Conservation (phyloP, 139 green algal species). For the Tetradesmus obliquus region DNA sequence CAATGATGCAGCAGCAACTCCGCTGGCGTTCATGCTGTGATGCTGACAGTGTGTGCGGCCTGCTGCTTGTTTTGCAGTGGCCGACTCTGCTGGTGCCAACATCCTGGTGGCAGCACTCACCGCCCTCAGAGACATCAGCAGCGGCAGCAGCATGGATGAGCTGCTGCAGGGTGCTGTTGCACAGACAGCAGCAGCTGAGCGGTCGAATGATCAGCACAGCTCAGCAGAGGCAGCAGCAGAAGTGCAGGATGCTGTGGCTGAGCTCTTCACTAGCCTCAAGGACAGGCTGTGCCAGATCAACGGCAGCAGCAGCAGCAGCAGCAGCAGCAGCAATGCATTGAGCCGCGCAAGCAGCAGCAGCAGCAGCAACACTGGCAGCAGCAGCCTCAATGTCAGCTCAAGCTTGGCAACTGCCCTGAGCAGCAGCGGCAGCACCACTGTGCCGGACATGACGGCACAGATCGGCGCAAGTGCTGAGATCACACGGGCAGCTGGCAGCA, state of each 20-base stretch:
- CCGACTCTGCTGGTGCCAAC: slow-evolving; percentile 34
- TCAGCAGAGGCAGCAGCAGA: not conserved
- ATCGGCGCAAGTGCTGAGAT: not conserved
- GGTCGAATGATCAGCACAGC: not conserved
- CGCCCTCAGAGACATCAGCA: slow-evolving; percentile 26
- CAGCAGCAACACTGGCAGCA: not conserved
- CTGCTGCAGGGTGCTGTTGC: not conserved
- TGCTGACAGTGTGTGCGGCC: not conserved
- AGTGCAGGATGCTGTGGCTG: not conserved
- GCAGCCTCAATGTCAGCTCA: not conserved
- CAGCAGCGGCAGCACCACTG: slow-evolving; percentile 1
- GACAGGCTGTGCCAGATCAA: not conserved
- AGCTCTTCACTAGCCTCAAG: not conserved
- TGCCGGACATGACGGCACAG: not conserved
- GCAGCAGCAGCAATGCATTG: not conserved
- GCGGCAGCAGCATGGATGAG: not conserved
- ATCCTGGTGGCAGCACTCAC: slow-evolving; percentile 7
- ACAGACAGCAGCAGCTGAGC: not conserved
- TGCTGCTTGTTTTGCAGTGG: not conserved
- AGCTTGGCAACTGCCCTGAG: not conserved
- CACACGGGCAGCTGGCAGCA: not conserved
- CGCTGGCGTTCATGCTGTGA: too few species aligned
- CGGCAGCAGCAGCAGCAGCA: not conserved
- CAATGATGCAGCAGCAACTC: too few species aligned
- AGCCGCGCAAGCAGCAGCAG: not conserved